Evolutionary conservation across 1,139 yeast genomes (phyloP).

Genomic region (Wickerhamomyces sp.): DNA sequence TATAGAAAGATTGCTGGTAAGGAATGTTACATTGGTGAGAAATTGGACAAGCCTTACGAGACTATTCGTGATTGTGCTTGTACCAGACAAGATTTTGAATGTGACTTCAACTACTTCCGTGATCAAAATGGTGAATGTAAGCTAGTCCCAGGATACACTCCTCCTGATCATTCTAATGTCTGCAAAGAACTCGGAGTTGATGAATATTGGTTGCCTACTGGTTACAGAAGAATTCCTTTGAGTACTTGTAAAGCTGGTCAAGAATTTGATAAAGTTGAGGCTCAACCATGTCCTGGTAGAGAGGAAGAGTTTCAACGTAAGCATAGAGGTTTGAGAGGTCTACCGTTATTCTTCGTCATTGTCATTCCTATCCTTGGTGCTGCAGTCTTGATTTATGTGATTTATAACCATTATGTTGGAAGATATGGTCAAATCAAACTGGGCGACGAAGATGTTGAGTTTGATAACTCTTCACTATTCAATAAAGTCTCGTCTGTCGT

Average conservation of each 20-base stretch:
- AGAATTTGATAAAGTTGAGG: slow-evolving; percentile 57
- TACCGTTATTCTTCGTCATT: slow-evolving; percentile 26
- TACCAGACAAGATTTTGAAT: slow-evolving; percentile 84
- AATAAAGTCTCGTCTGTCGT: slow-evolving; percentile 15
- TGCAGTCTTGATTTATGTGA: slow-evolving; percentile 56
- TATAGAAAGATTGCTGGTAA: slow-evolving; percentile 62
- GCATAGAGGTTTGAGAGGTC: slow-evolving; percentile 41
- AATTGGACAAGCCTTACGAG: slow-evolving; percentile 56
- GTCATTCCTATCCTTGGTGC: slow-evolving; percentile 51
- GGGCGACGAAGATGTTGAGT: slow-evolving; percentile 65
- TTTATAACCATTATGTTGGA: slow-evolving; percentile 75
- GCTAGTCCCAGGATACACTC: slow-evolving; percentile 66
- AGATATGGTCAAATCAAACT: slow-evolving; percentile 83
- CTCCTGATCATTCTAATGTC: slow-evolving; percentile 61
- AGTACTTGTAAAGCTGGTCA: slow-evolving; percentile 74
- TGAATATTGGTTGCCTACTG: slow-evolving; percentile 77
- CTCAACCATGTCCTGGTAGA: slow-evolving; percentile 82
- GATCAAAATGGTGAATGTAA: slow-evolving; percentile 81
- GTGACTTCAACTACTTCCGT: slow-evolving; percentile 81
- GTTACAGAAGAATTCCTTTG: slow-evolving; percentile 69
- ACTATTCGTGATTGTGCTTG: slow-evolving; percentile 72
- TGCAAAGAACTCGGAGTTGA: slow-evolving; percentile 56
- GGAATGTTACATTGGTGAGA: slow-evolving; percentile 81
- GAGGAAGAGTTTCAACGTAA: slow-evolving; percentile 59
- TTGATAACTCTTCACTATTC: slow-evolving; percentile 54